Conservation (phyloP, 1,284 basidiomycete genomes). For the Heterobasidion annosum region DNA sequence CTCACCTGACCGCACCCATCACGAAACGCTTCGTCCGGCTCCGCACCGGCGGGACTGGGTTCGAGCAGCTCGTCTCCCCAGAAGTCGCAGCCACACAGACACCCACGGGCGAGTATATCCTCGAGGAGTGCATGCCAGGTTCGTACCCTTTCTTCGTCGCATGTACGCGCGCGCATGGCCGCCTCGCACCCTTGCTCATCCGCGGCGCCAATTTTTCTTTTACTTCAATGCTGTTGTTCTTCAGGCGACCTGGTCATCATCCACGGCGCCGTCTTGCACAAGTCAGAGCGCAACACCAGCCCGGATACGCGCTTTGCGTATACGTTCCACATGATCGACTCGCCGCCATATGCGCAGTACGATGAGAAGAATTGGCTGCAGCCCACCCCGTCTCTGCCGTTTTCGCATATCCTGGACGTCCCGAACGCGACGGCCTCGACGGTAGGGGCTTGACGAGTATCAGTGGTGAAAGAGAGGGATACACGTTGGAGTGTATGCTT, state of each 20-base stretch:
- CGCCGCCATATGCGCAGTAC: slow-evolving; percentile 52
- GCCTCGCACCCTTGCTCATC: no score
- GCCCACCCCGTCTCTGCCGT: slow-evolving; percentile 74
- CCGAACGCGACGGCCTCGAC: slow-evolving; percentile 19
- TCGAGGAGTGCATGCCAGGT: slow-evolving; percentile 76
- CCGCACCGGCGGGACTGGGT: slow-evolving; percentile 67
- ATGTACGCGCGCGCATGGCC: no score
- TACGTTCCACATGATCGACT: slow-evolving; percentile 90
- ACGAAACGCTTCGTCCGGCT: slow-evolving; percentile 79
- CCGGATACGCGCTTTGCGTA: slow-evolving; percentile 78
- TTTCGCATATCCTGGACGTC: slow-evolving; percentile 55
- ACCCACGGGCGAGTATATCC: slow-evolving; percentile 48
- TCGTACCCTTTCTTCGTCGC: slow-evolving; percentile 9
- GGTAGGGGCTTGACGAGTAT: not conserved
- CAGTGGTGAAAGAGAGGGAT: no score
- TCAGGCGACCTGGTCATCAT: slow-evolving; percentile 82
- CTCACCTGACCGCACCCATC: slow-evolving; percentile 67
- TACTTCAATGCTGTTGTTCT: not conserved
- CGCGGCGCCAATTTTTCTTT: not conserved
- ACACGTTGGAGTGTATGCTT: no score
- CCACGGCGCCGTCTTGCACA: slow-evolving; percentile 85
- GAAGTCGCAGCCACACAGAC: slow-evolving; percentile 30
- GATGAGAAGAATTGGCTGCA: slow-evolving; percentile 87
- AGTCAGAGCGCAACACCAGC: slow-evolving; percentile 75
- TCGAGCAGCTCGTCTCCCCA: slow-evolving; percentile 49